A percentile compares a stretch with the other conserved stretches of the same genome.
Conservation (phyloP, 139 green algal species). For the Chlorella sp. region DNA sequence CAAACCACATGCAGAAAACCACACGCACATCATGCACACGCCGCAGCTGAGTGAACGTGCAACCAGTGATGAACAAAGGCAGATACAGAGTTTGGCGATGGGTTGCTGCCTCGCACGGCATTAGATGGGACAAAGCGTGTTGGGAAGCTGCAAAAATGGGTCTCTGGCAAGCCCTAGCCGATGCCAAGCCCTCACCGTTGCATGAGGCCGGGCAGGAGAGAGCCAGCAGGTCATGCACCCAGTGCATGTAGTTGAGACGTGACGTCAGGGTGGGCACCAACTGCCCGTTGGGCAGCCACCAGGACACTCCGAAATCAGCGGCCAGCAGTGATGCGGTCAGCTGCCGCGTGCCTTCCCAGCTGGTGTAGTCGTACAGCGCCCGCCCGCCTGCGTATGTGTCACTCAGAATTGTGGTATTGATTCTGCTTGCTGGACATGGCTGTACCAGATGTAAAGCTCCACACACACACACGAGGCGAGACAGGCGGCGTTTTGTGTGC, state of each 20-base stretch:
- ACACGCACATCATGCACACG: not conserved
- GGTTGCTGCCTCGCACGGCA: no score
- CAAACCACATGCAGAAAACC: no score
- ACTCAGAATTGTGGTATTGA: not conserved
- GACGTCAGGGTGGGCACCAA: conserved; percentile 81
- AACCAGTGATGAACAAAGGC: no score
- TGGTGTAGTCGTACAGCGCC: conserved; percentile 52
- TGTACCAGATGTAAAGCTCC: not conserved
- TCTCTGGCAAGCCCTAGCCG: not conserved
- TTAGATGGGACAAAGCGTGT: not conserved
- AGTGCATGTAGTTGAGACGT: conserved; percentile 88
- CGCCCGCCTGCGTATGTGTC: conserved; percentile 26
- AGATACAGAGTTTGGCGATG: no score
- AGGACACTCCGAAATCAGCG: conserved; percentile 61
- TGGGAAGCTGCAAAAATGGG: not conserved
- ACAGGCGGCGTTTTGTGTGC: no score
- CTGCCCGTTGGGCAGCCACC: conserved; percentile 69
- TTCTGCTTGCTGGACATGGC: not conserved
- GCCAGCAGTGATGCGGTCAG: conserved; percentile 69
- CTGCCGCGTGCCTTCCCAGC: conserved; percentile 62
- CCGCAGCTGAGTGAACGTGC: not conserved
- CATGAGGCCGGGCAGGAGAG: conserved; percentile 51
- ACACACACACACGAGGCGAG: not conserved
- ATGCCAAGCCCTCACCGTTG: not conserved
- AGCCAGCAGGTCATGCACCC: conserved; percentile 81